phyloP scores from a whole-genome alignment of 176 grass and related monocot species.

The Neostapfia colusana region DNA sequence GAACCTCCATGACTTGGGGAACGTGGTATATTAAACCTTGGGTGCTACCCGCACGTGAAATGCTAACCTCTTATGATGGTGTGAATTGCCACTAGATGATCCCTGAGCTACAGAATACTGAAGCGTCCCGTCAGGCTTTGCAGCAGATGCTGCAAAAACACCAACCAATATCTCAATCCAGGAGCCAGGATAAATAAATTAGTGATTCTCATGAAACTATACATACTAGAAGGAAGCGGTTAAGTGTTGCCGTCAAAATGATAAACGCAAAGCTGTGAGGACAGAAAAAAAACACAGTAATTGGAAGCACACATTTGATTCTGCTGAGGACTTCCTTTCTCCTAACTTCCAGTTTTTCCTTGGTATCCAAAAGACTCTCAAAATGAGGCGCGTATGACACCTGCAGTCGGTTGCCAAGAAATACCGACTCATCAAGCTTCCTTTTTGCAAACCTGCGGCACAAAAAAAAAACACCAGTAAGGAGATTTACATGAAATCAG shows the following conservation, averaged over 20 bases:
- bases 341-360: constrained; percentile 85
- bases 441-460: constrained; percentile 84
- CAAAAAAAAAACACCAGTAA: not conserved
- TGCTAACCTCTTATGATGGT: constrained; percentile 52
- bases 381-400: constrained; percentile 84
- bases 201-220: constrained; percentile 2
- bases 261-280: not conserved
- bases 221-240: not conserved
- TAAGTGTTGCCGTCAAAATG: not conserved
- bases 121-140: constrained; percentile 46
- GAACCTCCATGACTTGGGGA: not conserved
- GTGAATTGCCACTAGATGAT: constrained; percentile 41
- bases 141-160: constrained; percentile 52
- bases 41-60: not conserved
- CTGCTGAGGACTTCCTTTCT: constrained; percentile 69
- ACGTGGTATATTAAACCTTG: not conserved
- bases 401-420: constrained; percentile 75
- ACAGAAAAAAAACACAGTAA: not conserved
- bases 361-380: constrained; percentile 63
- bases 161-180: constrained; percentile 17
- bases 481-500: constrained; percentile 2
- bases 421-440: constrained; percentile 82
- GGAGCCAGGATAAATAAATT: constrained; percentile 16
- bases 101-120: constrained; percentile 47
- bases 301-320: constrained; percentile 58